These are phyloP conservation scores for Penicillium sp. DNA, from an alignment of 2,329 filamentous ascomycete genomes.

Conservation along the genomic window DNA sequence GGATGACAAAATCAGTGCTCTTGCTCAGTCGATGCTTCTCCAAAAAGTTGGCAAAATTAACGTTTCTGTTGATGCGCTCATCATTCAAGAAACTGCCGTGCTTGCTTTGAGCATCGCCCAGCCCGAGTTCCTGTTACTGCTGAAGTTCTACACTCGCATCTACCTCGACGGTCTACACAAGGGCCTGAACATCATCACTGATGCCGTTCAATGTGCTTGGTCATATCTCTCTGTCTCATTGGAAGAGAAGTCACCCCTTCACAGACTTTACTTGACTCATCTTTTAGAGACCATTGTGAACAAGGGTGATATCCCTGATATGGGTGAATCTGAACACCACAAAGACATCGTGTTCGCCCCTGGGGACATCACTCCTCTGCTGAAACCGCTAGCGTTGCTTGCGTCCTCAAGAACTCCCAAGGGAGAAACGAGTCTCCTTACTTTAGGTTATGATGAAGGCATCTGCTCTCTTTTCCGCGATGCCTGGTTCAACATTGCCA, in stretches of 20 bases:
- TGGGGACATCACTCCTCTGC: constrained; percentile 77
- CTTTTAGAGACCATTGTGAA: constrained; percentile 82
- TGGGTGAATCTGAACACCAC: constrained; percentile 61
- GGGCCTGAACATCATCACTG: constrained; percentile 60
- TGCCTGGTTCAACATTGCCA: constrained; percentile 96
- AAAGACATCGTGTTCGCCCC: constrained; percentile 77
- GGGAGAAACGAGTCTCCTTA: constrained; percentile 20
- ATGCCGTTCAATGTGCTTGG: constrained; percentile 74
- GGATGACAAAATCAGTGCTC: constrained; percentile 85
- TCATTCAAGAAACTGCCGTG: constrained; percentile 74
- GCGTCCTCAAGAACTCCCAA: constrained; percentile 51
- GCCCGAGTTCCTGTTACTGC: constrained; percentile 74
- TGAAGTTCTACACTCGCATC: constrained; percentile 75
- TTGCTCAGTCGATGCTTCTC: constrained; percentile 92
- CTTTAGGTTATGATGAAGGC: constrained; percentile 54
- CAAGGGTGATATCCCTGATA: constrained; percentile 77
- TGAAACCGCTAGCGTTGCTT: constrained; percentile 80
- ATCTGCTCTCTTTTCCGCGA: constrained; percentile 71
- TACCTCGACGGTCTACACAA: constrained; percentile 67
- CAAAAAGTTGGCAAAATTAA: constrained; percentile 89
- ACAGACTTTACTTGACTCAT: constrained; percentile 76
- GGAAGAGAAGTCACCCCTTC: constrained; percentile 63
- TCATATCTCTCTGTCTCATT: constrained; percentile 69
- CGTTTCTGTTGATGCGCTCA: constrained; percentile 70
- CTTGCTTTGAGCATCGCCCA: constrained; percentile 71